These are phyloP conservation scores for Cladosporium velox DNA, from an alignment of 2,329 filamentous ascomycete genomes.

Conservation along the genomic window DNA sequence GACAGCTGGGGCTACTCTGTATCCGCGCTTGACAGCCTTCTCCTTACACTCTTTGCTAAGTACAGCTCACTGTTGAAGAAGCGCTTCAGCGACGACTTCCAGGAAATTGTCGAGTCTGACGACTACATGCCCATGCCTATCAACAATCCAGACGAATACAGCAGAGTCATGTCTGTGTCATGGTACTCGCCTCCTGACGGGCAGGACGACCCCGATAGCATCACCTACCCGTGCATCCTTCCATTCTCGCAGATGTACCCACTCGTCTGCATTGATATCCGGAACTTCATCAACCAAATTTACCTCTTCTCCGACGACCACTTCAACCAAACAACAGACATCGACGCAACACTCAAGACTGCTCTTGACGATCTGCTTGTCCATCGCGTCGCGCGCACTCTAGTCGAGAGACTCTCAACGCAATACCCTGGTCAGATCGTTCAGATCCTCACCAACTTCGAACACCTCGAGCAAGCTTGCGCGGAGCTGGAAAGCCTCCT, in stretches of 20 bases:
- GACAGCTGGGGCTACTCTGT: constrained; percentile 93
- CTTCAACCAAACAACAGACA: constrained; percentile 84
- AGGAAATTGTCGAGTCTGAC: constrained; percentile 86
- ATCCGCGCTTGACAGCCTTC: constrained; percentile 74
- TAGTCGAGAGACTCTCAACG: constrained; percentile 84
- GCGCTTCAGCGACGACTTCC: constrained; percentile 92
- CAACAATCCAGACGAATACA: constrained; percentile 84
- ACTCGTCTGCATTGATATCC: constrained; percentile 94
- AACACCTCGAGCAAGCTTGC: constrained; percentile 94
- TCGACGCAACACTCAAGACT: constrained; percentile 85
- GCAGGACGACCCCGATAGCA: constrained; percentile 67
- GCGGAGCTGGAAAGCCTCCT: constrained; percentile 84
- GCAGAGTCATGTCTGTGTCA: constrained; percentile 92
- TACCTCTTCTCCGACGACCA: constrained; percentile 97
- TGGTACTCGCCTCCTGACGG: constrained; percentile 76
- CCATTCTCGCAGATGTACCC: constrained; percentile 99
- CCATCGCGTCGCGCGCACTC: constrained; percentile 83
- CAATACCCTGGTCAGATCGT: constrained; percentile 98
- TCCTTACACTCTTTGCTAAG: constrained; percentile 88
- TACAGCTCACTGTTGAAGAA: constrained; percentile 89
- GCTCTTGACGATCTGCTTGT: constrained; percentile 93
- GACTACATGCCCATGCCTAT: constrained; percentile 99
- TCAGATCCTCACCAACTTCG: constrained; percentile 95
- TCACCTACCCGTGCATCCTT: constrained; percentile 85
- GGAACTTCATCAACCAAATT: constrained; percentile 96